Percentiles rank a stretch among this genome's conserved stretches.
phyloP scores from a whole-genome alignment of 805 yeast genomes.

The Saccharomyces mikatae region DNA sequence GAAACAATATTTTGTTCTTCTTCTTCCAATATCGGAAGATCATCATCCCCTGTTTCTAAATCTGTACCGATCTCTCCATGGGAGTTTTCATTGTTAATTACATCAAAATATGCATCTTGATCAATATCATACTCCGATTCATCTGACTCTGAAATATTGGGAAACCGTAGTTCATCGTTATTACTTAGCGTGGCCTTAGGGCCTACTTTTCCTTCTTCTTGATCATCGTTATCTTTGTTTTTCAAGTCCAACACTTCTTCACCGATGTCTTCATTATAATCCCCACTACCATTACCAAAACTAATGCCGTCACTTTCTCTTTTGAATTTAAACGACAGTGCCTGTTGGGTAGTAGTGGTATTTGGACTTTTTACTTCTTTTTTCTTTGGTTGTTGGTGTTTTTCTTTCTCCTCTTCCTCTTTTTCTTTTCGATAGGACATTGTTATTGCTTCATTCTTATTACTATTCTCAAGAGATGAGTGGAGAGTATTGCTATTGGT shows the following conservation, averaged over 20 bases:
- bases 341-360: conserved; percentile 6
- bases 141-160: conserved; percentile 27
- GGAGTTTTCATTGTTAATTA: conserved; percentile 24
- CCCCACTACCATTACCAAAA: conserved; percentile 30
- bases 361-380: conserved; percentile 16
- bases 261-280: conserved; percentile 33
- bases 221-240: conserved; percentile 10
- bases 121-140: conserved; percentile 31
- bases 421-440: conserved; percentile 27
- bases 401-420: conserved; percentile 36
- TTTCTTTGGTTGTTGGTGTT: conserved; percentile 9
- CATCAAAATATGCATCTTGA: conserved; percentile 27
- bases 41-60: conserved; percentile 29
- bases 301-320: conserved; percentile 26
- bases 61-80: conserved; percentile 29
- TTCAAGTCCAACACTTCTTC: conserved; percentile 11
- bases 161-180: conserved; percentile 22
- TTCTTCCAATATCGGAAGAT: conserved; percentile 25
- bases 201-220: not conserved
- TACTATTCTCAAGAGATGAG: conserved; percentile 35
- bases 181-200: conserved; percentile 3
- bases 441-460: conserved; percentile 10
- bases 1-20: conserved; percentile 27
- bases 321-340: conserved; percentile 22
- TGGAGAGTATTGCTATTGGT: conserved; percentile 37